Conservation (phyloP, 2,329 filamentous ascomycete genomes). For the Aspergillus quadrilineatus region DNA sequence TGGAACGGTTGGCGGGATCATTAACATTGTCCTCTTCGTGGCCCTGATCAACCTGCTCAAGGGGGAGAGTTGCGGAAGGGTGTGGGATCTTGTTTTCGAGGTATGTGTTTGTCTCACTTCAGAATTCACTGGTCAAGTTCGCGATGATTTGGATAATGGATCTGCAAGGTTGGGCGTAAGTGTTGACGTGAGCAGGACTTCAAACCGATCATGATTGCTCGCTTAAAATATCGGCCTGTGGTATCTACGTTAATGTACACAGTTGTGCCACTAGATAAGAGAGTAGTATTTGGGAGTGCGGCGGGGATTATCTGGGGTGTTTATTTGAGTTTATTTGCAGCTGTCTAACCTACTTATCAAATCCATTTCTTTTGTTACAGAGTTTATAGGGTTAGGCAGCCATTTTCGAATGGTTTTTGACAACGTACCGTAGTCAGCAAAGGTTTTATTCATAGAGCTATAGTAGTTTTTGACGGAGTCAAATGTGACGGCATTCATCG, state of each 20-base stretch:
- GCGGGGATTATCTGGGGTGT: conserved; percentile 74
- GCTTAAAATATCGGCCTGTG: conserved; percentile 70
- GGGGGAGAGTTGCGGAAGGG: conserved; percentile 27
- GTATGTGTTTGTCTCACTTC: conserved; percentile 25
- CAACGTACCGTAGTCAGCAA: too few relatives aligned
- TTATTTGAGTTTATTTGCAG: conserved; percentile 65
- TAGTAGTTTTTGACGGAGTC: background rate
- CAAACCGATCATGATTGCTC: conserved; percentile 63
- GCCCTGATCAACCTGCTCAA: conserved; percentile 52
- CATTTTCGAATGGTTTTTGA: too few relatives aligned
- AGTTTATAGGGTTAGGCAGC: background rate
- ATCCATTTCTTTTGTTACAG: background rate
- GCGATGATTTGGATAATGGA: background rate
- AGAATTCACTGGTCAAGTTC: background rate
- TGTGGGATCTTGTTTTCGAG: conserved; percentile 31
- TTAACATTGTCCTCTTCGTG: conserved; percentile 60
- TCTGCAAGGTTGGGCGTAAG: conserved; percentile 4
- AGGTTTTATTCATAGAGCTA: too few relatives aligned
- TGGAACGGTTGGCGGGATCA: conserved; percentile 55
- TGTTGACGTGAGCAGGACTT: conserved; percentile 53
- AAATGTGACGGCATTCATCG: background rate
- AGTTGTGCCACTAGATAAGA: conserved; percentile 67
- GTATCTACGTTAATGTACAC: conserved; percentile 71
- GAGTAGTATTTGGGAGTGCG: conserved; percentile 69
- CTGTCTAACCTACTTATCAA: conserved; percentile 2